Conservation (phyloP, 2,329 filamentous ascomycete genomes). For the Aureobasidium sp. region DNA sequence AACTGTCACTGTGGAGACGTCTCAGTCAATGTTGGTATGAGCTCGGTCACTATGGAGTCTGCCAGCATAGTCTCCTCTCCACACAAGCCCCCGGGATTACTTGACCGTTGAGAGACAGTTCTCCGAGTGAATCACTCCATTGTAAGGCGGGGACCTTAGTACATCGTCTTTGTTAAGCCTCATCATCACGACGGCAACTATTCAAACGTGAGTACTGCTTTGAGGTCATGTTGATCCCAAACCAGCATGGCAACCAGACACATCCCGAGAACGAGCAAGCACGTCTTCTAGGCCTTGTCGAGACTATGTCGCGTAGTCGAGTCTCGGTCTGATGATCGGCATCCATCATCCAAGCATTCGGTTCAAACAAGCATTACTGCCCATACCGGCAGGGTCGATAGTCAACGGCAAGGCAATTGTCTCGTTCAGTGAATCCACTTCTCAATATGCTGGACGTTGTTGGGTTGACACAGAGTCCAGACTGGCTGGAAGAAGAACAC, state of each 20-base stretch:
- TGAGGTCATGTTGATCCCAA: neutral
- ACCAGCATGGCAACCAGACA: neutral
- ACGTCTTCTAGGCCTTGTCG: neutral
- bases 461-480: slow-evolving; percentile 3
- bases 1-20: neutral
- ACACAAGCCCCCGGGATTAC: neutral
- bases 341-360: neutral
- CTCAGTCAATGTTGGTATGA: neutral
- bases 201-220: neutral
- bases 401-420: slow-evolving; percentile 1
- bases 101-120: neutral
- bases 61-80: neutral
- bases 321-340: neutral
- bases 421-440: neutral
- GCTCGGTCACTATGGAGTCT: neutral
- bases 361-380: neutral
- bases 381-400: neutral
- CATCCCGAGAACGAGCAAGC: neutral
- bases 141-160: neutral
- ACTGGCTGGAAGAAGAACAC: neutral
- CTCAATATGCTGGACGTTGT: slow-evolving; percentile 3
- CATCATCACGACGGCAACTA: neutral
- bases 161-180: neutral
- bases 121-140: neutral
- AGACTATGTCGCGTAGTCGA: neutral